Evolutionary conservation across 2,329 filamentous ascomycete species (phyloP), one percentile per base, ranked within the genome.

Genomic region (Cercospora janseana): DNA sequence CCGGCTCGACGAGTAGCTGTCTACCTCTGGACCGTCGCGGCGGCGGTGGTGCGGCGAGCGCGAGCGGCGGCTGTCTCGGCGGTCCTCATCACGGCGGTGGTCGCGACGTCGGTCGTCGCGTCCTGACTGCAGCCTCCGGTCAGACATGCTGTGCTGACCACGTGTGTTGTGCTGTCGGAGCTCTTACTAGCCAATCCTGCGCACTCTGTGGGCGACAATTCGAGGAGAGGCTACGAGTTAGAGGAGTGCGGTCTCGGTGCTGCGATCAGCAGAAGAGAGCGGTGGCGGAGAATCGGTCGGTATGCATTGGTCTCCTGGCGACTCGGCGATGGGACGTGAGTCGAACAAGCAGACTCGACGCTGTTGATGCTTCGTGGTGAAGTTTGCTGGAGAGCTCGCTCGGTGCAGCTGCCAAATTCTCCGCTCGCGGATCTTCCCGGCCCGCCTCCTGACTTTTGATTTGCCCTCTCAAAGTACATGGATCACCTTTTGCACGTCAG

Each of bases 1-100:
- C 61, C 92, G 86, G 71, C 90, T 95, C 4, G 88, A 90, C 15
- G 91, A 95, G 73, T 97, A 97, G 49, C 87, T 84, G 71, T 96
- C 90, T 69, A 82, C 79, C 61, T 88, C 85, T 48, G 29, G 48
- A 16, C 80, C 81, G 44, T 55, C 55, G 32, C 57, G 53, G 18
- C 55, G 56, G 40, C 56, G 52, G 47, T 93, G 86, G 61, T 86
- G 86, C 32, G 91, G 91, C 13, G 92, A 97, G 67, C 92, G 84
- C 54, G 91, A 95, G 58, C 92, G 74, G 50, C 79, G 76, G 48
- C 69, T 65, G 57, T 74, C 68, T 52, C 73, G 69, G 49, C 62
- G 60, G 34, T 53, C 69, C 49, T 68, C 66, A 54, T 70, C 66
- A 52, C 75, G 73, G 51, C 79, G 75, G 46, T 69, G 65, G 55